Base-by-base conservation (phyloP, 164 flowering plant genomes). In the Nelumbo lutea region DNA sequence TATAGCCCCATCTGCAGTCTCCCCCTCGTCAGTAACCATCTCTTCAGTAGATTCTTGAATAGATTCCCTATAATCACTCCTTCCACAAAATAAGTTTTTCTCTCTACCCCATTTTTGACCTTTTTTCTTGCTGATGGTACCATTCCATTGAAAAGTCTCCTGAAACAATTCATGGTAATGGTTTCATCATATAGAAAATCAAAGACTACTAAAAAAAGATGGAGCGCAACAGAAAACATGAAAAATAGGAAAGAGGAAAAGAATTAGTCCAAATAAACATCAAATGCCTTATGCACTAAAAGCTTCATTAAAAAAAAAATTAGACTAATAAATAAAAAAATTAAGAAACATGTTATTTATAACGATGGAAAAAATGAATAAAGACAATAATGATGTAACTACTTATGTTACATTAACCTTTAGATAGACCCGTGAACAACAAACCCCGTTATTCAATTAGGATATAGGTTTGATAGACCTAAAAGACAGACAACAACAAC, bases 101-200 rank as follows among this genome's bases (percentile, higher is more conserved):
- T 92, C 96, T 38, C 1, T 83, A 60, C 99, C 99, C 99, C 99
- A 90, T 63, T 90, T 90, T 79, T 95, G 97, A 60, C 97, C 98
- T 77, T 81, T 90, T 75, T 79, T 92, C 83, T 92, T 95, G 79
- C 84, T 86, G 65, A 84, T 95, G 62, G 83, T 84, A 64, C 97
- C 97, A 75, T 83, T 87, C 97, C 96, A 90, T 55, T 78, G 78
- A 77, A 84, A 71, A 46, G 53, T 74, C 75, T 77, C 88, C 96
- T 91, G 81, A 64, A 74, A 57, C 61, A 78, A 45, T n/a, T 14
- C 62, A 67, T 64, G 60, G 55, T 41, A 53, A 56, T 7, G 45
- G 52, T 6, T 10, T 59, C 44, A 6, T 15, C 42, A 56, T 50
- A 13, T 59, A 61, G 43, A 4, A 15, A 42, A 53, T 53, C 41